A percentile compares a stretch with the other conserved stretches of the same genome.
Evolutionary conservation across 2,329 filamentous ascomycete genomes (phyloP).

Genomic region (Ilyonectria destructans): DNA sequence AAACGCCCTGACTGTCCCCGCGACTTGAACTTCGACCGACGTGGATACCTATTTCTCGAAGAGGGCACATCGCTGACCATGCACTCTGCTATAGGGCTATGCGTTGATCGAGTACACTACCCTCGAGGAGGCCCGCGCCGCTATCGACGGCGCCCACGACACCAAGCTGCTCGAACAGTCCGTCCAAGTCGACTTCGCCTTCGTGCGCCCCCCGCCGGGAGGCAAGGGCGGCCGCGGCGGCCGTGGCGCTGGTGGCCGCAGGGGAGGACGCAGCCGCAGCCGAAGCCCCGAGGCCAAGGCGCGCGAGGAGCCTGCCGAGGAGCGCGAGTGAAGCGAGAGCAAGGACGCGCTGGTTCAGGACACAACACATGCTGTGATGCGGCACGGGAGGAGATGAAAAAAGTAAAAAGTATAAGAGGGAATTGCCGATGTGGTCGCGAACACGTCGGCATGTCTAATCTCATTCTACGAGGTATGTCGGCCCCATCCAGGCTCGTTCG

Average conservation of each 20-base stretch:
- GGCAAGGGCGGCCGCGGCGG: conserved; percentile 60
- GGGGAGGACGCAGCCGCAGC: conserved; percentile 66
- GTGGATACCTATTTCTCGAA: background rate
- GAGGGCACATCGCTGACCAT: background rate
- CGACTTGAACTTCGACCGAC: background rate
- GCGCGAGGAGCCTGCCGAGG: conserved; percentile 48
- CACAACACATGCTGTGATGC: conserved; percentile 5
- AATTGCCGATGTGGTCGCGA: conserved; percentile 24
- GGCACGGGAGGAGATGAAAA: background rate
- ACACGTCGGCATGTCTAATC: conserved; percentile 51
- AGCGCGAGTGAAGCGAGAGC: conserved; percentile 47
- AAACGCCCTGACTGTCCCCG: background rate
- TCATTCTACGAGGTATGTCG: conserved; percentile 47
- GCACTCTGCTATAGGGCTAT: conserved; percentile 74
- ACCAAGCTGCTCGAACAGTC: conserved; percentile 87
- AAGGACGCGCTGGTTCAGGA: background rate
- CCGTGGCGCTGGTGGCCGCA: conserved; percentile 58
- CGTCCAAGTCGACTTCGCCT: conserved; percentile 86
- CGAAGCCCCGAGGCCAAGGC: conserved; percentile 63
- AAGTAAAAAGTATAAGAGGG: conserved; percentile 10
- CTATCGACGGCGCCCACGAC: conserved; percentile 84
- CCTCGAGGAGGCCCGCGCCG: conserved; percentile 83
- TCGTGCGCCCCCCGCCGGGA: conserved; percentile 84
- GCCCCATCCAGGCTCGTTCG: background rate
- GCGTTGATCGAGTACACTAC: conserved; percentile 89